phyloP scores from a whole-genome alignment of 495 filamentous ascomycete genomes.

The Neurospora sp. region DNA sequence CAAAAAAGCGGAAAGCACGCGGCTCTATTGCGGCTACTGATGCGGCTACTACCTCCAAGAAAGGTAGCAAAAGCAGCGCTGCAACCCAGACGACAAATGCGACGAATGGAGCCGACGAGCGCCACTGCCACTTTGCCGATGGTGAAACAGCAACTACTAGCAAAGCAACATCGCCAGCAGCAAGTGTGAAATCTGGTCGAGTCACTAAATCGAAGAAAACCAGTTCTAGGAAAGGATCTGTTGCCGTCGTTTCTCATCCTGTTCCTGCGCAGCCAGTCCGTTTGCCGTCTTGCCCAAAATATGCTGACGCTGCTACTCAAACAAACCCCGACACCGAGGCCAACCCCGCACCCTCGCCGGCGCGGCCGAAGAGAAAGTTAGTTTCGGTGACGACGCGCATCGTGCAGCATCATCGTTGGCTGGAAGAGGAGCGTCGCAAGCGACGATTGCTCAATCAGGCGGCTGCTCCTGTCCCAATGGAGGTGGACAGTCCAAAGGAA shows the following conservation, averaged over 20 bases:
- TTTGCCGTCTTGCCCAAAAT: conserved; percentile 22
- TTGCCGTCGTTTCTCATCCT: conserved; percentile 18
- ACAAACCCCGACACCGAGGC: conserved; percentile 32
- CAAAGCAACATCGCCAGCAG: conserved; percentile 39
- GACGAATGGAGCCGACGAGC: conserved; percentile 24
- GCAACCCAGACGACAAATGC: conserved; percentile 23
- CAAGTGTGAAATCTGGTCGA: conserved; percentile 25
- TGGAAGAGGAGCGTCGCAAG: conserved; percentile 22
- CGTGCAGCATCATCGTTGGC: conserved; percentile 31
- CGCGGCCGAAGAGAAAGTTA: conserved; percentile 29
- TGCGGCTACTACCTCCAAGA: conserved; percentile 27
- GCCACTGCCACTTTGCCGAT: conserved; percentile 39
- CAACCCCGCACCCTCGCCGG: conserved; percentile 3
- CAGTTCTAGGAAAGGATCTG: conserved; percentile 9
- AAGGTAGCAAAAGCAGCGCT: conserved; percentile 26
- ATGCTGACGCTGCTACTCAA: conserved; percentile 37
- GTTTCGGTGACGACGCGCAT: conserved; percentile 38
- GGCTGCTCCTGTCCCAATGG: conserved; percentile 19
- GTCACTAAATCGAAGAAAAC: conserved; percentile 15
- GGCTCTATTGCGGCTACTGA: conserved; percentile 44
- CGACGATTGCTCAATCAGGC: conserved; percentile 8
- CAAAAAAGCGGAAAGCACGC: conserved; percentile 47
- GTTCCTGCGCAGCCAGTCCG: conserved; percentile 26
- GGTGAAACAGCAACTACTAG: conserved; percentile 37
- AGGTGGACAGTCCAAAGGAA: conserved; percentile 21